Evolutionary conservation across 495 filamentous ascomycete species (phyloP), one percentile per base, ranked within the genome.

Genomic region (Jackrogersella multiformis): DNA sequence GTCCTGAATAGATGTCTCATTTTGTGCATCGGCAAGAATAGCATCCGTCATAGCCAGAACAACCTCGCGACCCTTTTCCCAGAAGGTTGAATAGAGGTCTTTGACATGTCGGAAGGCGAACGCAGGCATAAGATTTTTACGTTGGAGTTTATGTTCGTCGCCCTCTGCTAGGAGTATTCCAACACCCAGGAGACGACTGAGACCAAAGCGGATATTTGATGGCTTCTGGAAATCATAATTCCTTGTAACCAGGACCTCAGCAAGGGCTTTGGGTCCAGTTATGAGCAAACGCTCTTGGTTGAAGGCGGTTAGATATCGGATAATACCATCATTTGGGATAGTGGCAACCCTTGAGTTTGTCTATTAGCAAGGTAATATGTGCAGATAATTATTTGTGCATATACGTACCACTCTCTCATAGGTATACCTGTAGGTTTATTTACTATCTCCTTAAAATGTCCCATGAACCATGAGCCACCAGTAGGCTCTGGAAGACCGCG

Each of bases 61-160:
- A 36, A 76, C 71, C 58, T 85, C 81, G 16, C 76, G 67, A 6
- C 79, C 72, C 75, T 96, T 96, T 41, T 65, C 39, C 92, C 92
- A 97, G 77, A 97, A 97, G 2, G 89, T 70, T 0, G 93, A 88
- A 55, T 95, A 95, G 0, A 97, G 82, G 53, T 95, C 87, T 72
- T 96, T 96, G 74, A 97, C 79, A 69, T 96, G 94, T 15, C 92
- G 84, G 72, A 90, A 96, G 10, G 88, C 80, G 71, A 97, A 98
- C 0, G 92, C 93, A 1, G 93, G 93, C 81, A 90, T 86, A 1
- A 97, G 81, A 49, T 89, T 87, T 69, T 88, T 92, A 10, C 94
- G 83, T 81, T 96, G 93, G 44, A 82, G 80, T 80, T 89, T 92
- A 72, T 97, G 93, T 61, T 92, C 91, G 10, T 93, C 89, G 18